These are phyloP conservation scores for Yarrowia sp. DNA, from an alignment of 805 yeast species.

Conservation along the genomic window DNA sequence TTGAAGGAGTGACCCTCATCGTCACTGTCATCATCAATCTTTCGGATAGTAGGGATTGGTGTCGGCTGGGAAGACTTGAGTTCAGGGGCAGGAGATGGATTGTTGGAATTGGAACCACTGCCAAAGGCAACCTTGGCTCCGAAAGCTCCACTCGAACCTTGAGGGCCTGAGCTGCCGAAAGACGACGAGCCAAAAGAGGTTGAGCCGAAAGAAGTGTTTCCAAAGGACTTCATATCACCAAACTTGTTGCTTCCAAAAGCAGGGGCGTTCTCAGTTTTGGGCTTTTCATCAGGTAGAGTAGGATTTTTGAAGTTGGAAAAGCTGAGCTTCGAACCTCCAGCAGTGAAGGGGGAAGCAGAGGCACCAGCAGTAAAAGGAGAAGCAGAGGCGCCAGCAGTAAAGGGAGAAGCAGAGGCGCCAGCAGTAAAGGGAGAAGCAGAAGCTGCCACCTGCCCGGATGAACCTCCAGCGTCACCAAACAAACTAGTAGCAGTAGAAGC, in stretches of 20 bases:
- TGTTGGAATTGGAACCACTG: neutral
- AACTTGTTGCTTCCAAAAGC: constrained; percentile 8
- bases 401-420: neutral
- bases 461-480: neutral
- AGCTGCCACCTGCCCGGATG: neutral
- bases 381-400: neutral
- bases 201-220: neutral
- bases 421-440: neutral
- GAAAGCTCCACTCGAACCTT: neutral
- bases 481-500: constrained; percentile 25
- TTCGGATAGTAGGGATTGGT: neutral
- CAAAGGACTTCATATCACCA: neutral
- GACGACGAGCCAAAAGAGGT: neutral
- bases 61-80: neutral
- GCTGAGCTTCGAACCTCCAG: constrained; percentile 14
- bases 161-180: neutral
- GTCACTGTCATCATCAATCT: constrained; percentile 11
- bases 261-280: constrained; percentile 9
- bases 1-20: constrained; percentile 2
- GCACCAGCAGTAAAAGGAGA: neutral
- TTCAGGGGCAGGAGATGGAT: neutral
- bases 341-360: neutral
- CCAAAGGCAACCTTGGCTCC: constrained; percentile 5
- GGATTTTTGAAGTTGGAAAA: neutral
- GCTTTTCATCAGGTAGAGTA: neutral